Base-by-base conservation (phyloP, 805 yeast species). In the Nematodospora valgi region DNA sequence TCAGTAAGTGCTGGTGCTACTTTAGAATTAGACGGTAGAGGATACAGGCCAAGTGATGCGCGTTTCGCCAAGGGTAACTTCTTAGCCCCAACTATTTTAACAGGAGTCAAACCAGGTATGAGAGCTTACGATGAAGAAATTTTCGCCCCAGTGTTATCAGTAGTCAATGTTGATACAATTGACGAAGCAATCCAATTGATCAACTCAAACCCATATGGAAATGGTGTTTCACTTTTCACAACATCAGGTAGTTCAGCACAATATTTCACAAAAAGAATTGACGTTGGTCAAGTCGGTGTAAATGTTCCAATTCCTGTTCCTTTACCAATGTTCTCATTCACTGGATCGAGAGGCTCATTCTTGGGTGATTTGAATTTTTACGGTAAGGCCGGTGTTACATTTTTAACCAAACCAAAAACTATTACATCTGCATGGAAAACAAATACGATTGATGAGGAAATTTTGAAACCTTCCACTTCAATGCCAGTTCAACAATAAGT, bases 251-350 rank as follows among this genome's bases (percentile, higher is more conserved):
- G 82, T 15, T 65, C 74, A n/a, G 83, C 85, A 4, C 82, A 80
- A 58, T 76, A 76, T 54, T 82, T 82, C 67, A 80, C 74, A 55
- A 76, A 71, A 59, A 70, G 76, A 45, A 75, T 81, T 43, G 83
- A 80, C 40, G 78, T 81, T 37, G 89, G 89, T 21, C 88, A 82
- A 59, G 84, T 82, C 33, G 89, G 89, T 37, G 70, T 82, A 47
- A 82, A 82, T 49, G 86, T 82, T 23, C 88, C 89, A 11, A 82
- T 82, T 42, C 89, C 89, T 4, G 89, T 82, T 13, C 89, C 89
- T 32, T 64, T 82, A 56, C 88, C 89, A 40, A 79, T 82, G 85
- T 82, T 82, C 59, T 78, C 86, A 3, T 82, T 82, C 65, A 82
- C 89, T 9, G 89, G 89, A 18, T 76, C 76, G 58, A 80, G 80